phyloP scores from a whole-genome alignment of 2,329 filamentous ascomycete genomes.

The Fusarium mangiferae region DNA sequence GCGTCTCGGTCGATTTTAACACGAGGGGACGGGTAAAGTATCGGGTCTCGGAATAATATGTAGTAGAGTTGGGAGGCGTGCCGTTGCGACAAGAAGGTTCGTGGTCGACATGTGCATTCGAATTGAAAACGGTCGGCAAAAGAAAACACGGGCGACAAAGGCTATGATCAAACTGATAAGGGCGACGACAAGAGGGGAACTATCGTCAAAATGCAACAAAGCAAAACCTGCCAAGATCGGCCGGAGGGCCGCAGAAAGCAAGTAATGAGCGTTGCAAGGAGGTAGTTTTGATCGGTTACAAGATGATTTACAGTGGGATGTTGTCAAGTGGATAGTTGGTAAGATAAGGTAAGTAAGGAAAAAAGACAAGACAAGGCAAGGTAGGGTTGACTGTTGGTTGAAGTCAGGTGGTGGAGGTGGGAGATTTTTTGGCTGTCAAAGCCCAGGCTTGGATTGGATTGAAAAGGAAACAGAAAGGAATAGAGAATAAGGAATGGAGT shows the following conservation, averaged over 20 bases:
- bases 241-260: conserved; percentile 36
- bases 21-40: conserved; percentile 17
- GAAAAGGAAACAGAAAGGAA: conserved; percentile 38
- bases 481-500: conserved; percentile 31
- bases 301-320: conserved; percentile 30
- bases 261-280: conserved; percentile 19
- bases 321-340: conserved; percentile 25
- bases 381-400: conserved; percentile 18
- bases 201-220: conserved; percentile 23
- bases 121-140: conserved; percentile 21
- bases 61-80: conserved; percentile 22
- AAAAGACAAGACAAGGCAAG: not conserved
- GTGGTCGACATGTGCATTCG: conserved; percentile 43
- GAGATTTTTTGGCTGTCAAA: conserved; percentile 43
- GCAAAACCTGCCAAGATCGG: conserved; percentile 32
- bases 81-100: conserved; percentile 38
- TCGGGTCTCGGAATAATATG: conserved; percentile 18
- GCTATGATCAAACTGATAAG: conserved; percentile 28
- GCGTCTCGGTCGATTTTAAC: conserved; percentile 21
- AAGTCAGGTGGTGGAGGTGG: conserved; percentile 38
- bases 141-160: conserved; percentile 4
- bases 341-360: not conserved
- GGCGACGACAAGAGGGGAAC: conserved; percentile 32
- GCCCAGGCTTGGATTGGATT: conserved; percentile 30
- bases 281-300: conserved; percentile 23